These are phyloP conservation scores for Neocallimastix lanati DNA, from an alignment of 192 early-diverging fungal species.

Conservation along the genomic window DNA sequence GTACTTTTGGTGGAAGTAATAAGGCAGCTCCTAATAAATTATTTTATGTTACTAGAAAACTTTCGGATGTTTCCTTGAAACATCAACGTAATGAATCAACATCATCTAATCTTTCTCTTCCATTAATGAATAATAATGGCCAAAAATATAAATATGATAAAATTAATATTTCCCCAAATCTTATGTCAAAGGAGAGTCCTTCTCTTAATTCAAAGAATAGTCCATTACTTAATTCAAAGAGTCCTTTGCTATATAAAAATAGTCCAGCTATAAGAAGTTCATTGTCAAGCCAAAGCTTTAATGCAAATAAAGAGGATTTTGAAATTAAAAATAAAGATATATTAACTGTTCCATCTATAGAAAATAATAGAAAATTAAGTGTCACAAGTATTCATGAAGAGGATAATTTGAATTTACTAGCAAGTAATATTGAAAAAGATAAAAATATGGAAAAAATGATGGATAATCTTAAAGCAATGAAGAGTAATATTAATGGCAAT, in stretches of 20 bases:
- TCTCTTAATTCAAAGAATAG: too few relatives aligned
- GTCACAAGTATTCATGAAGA: neutral
- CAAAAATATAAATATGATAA: neutral
- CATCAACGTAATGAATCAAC: neutral
- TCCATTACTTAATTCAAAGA: too few relatives aligned
- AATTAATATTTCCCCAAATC: neutral
- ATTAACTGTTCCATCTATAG: neutral
- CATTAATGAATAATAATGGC: neutral
- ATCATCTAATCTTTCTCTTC: neutral
- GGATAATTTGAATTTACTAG: neutral
- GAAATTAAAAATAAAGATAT: neutral
- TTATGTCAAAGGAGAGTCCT: neutral
- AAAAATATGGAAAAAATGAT: neutral
- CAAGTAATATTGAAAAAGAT: neutral
- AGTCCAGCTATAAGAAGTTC: neutral
- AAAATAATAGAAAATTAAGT: too few relatives aligned
- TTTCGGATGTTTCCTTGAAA: neutral
- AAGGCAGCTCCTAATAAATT: neutral
- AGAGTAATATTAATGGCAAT: neutral
- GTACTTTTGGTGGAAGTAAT: neutral
- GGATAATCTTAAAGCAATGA: neutral
- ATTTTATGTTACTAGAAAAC: neutral
- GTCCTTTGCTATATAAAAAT: too few relatives aligned
- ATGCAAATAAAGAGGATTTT: neutral
- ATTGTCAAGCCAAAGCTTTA: neutral